Conservation (phyloP, 352 stramenopile genomes). For the Globisporangium lucens region DNA sequence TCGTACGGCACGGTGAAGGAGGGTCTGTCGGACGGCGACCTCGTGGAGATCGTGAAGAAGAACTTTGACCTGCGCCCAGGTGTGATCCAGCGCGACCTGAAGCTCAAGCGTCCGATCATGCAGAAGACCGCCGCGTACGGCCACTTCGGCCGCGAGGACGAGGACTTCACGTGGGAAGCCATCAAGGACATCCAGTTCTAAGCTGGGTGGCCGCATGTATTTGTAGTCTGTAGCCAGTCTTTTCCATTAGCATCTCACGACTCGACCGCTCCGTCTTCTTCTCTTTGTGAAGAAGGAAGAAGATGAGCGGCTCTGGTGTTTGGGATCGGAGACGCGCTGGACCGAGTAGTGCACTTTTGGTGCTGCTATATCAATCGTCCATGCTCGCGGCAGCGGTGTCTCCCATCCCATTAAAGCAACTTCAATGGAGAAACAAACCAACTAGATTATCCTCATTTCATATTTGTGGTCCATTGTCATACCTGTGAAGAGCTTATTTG, state of each 20-base stretch:
- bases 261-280: conserved; percentile 25
- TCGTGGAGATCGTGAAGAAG: conserved; percentile 98
- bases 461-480: not conserved
- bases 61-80: conserved; percentile 99
- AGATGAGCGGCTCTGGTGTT: conserved; percentile 25
- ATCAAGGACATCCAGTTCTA: conserved; percentile 91
- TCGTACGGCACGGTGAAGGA: conserved; percentile 98
- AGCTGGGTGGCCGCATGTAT: conserved; percentile 25
- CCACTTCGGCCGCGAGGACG: conserved; percentile 98
- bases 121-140: conserved; percentile 99
- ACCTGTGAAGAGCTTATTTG: not conserved
- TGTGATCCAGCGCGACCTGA: conserved; percentile 97
- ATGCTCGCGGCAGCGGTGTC: conserved; percentile 23
- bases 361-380: conserved; percentile 38
- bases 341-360: conserved; percentile 37
- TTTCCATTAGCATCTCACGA: conserved; percentile 32
- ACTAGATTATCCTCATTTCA: conserved; percentile 30
- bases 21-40: conserved; percentile 93
- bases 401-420: conserved; percentile 28
- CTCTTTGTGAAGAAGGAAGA: conserved; percentile 24
- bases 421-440: conserved; percentile 29
- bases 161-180: conserved; percentile 99
- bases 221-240: conserved; percentile 29
- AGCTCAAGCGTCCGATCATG: conserved; percentile 97
- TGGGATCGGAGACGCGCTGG: conserved; percentile 17